Conservation (phyloP, 2,329 filamentous ascomycete genomes). For the Xylaria arbuscula region DNA sequence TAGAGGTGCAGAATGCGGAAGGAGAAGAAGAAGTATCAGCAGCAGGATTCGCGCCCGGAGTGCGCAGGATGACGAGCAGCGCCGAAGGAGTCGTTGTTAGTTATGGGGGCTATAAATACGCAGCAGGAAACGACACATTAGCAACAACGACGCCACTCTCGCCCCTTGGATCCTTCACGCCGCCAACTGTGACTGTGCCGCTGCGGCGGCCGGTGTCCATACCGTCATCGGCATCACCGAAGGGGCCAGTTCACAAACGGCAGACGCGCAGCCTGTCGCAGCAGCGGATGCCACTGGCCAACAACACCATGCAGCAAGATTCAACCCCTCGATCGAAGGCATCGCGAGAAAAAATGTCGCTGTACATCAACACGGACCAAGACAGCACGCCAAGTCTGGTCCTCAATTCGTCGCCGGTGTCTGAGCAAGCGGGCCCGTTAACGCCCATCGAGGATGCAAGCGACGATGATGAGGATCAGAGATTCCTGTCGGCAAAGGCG, state of each 20-base stretch:
- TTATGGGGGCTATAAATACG: not conserved
- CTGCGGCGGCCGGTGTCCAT: not conserved
- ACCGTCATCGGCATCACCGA: slow-evolving; percentile 1
- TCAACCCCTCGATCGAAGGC: slow-evolving; percentile 8
- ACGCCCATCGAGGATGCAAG: slow-evolving; percentile 15
- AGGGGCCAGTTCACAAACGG: slow-evolving; percentile 6
- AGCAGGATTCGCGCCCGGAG: not conserved
- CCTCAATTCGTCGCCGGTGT: slow-evolving; percentile 28
- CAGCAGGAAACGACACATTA: not conserved
- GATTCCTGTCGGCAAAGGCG: not conserved
- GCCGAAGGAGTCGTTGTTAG: not conserved
- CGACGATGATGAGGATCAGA: not conserved
- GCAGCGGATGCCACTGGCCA: not conserved
- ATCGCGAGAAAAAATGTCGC: slow-evolving; percentile 5
- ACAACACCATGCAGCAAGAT: not conserved
- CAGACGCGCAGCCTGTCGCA: slow-evolving; percentile 13
- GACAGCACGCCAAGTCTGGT: slow-evolving; percentile 21
- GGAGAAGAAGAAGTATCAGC: not conserved
- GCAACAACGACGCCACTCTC: slow-evolving; percentile 1
- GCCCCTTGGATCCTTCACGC: slow-evolving; percentile 5
- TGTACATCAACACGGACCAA: slow-evolving; percentile 21
- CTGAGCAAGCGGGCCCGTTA: slow-evolving; percentile 6
- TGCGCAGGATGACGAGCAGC: not conserved
- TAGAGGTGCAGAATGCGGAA: slow-evolving; percentile 5
- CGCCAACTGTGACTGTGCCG: not conserved